Conservation (phyloP, 2,329 filamentous ascomycete genomes). For the Passalora sequoiae region DNA sequence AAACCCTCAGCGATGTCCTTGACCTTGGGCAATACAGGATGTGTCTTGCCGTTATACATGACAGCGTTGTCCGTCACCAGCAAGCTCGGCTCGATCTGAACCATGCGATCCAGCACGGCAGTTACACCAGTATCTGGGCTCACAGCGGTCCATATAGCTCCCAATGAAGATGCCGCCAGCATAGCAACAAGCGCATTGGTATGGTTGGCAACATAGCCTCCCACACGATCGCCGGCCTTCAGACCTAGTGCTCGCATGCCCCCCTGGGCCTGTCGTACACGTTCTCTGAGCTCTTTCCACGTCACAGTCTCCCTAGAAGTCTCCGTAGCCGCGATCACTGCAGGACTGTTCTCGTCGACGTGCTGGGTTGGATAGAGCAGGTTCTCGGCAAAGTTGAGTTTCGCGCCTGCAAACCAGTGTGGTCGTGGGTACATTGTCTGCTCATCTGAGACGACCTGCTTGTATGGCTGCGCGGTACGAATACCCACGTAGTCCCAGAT, state of each 20-base stretch:
- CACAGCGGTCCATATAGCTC: slow-evolving; percentile 88
- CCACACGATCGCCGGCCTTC: slow-evolving; percentile 56
- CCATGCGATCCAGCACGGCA: slow-evolving; percentile 79
- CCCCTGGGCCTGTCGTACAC: slow-evolving; percentile 67
- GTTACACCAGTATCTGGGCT: slow-evolving; percentile 89
- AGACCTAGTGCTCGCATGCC: slow-evolving; percentile 65
- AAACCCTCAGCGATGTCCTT: slow-evolving; percentile 67
- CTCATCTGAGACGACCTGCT: slow-evolving; percentile 61
- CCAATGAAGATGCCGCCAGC: slow-evolving; percentile 74
- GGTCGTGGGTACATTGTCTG: slow-evolving; percentile 80
- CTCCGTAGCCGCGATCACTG: slow-evolving; percentile 79
- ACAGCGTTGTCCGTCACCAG: slow-evolving; percentile 85
- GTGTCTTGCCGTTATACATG: slow-evolving; percentile 85
- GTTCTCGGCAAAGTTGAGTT: slow-evolving; percentile 92
- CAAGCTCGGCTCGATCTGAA: slow-evolving; percentile 76
- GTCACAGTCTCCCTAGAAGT: slow-evolving; percentile 59
- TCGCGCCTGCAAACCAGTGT: slow-evolving; percentile 72
- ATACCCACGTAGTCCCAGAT: slow-evolving; percentile 80
- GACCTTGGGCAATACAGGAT: slow-evolving; percentile 74
- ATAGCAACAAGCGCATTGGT: slow-evolving; percentile 81
- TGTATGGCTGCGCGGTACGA: slow-evolving; percentile 59
- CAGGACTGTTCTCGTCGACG: slow-evolving; percentile 56
- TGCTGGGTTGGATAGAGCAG: slow-evolving; percentile 68
- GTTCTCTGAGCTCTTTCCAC: slow-evolving; percentile 75
- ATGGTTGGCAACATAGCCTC: slow-evolving; percentile 82